phyloP scores from a whole-genome alignment of 148 eudicot species.

The Camellia japonica region DNA sequence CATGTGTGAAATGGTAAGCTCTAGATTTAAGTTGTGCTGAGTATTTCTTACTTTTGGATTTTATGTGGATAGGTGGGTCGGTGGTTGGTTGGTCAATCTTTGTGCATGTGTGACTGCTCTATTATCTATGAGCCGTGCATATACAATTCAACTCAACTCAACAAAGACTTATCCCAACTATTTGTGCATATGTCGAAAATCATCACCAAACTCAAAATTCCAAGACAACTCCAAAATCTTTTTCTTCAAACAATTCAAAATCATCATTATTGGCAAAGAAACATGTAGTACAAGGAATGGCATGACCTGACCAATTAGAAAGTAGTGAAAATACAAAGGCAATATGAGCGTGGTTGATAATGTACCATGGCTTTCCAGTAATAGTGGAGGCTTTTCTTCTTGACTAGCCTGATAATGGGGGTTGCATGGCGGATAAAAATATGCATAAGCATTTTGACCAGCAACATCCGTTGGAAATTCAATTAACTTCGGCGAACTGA shows the following conservation, averaged over 20 bases:
- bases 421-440: conserved; percentile 80
- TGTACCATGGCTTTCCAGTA: conserved; percentile 84
- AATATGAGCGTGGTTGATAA: conserved; percentile 2
- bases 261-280: conserved; percentile 2
- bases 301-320: background rate
- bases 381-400: conserved; percentile 80
- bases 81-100: background rate
- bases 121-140: background rate
- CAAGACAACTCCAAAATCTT: background rate
- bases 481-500: conserved; percentile 71
- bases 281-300: background rate
- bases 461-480: conserved; percentile 80
- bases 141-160: background rate
- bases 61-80: background rate
- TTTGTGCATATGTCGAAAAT: background rate
- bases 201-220: background rate
- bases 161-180: background rate
- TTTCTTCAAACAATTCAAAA: background rate
- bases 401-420: conserved; percentile 56
- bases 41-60: background rate
- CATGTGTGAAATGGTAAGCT: background rate
- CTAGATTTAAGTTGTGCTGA: background rate
- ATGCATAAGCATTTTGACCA: conserved; percentile 77
- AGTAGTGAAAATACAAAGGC: background rate
- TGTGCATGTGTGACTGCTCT: too few relatives aligned